phyloP scores from a whole-genome alignment of 2,329 filamentous ascomycete genomes.

The Ciborinia camelliae region DNA sequence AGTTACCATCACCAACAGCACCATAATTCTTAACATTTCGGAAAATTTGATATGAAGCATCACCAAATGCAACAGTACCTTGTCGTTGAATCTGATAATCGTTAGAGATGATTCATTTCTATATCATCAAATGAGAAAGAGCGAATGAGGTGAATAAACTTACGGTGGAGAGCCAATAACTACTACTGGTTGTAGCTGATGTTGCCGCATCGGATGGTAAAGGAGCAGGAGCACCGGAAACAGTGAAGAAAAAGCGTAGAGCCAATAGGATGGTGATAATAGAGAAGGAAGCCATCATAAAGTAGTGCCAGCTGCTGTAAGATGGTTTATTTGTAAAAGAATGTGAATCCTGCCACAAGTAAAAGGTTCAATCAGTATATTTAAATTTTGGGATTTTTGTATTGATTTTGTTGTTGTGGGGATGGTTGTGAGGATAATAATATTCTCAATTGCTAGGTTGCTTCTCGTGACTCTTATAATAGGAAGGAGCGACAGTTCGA shows the following conservation, averaged over 20 bases:
- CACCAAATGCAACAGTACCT: slow-evolving; percentile 38
- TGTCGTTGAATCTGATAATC: slow-evolving; percentile 31
- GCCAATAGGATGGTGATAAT: slow-evolving; percentile 33
- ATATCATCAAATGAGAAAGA: neutral
- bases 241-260: slow-evolving; percentile 32
- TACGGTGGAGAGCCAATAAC: slow-evolving; percentile 35
- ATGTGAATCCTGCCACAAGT: slow-evolving; percentile 28
- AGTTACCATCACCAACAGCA: slow-evolving; percentile 59
- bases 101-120: neutral
- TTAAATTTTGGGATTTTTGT: slow-evolving; percentile 21
- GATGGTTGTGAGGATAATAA: neutral
- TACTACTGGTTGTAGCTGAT: neutral
- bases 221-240: slow-evolving; percentile 30
- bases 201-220: slow-evolving; percentile 23
- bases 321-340: slow-evolving; percentile 33
- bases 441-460: neutral
- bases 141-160: neutral
- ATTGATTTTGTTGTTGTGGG: slow-evolving; percentile 7
- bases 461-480: slow-evolving; percentile 1
- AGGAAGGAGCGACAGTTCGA: slow-evolving; percentile 10
- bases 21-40: slow-evolving; percentile 76
- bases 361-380: slow-evolving; percentile 22
- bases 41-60: slow-evolving; percentile 65
- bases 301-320: slow-evolving; percentile 37
- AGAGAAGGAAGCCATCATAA: slow-evolving; percentile 36